A percentile compares a stretch with the other conserved stretches of the same genome.
phyloP scores from a whole-genome alignment of 805 yeast species.

The Wickerhamiella australiensis region DNA sequence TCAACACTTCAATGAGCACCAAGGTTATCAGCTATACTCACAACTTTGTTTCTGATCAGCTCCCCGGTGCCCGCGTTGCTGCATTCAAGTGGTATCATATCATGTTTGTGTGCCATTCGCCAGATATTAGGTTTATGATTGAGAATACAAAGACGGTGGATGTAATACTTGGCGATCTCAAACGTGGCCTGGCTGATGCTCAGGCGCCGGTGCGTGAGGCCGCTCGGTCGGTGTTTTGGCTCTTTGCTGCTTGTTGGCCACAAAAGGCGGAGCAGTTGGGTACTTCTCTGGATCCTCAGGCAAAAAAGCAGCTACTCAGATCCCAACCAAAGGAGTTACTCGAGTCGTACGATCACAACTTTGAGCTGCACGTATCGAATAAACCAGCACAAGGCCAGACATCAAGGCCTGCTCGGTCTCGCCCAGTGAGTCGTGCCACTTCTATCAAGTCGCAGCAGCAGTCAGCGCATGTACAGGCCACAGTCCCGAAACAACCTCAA shows the following conservation, averaged over 20 bases:
- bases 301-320: constrained; percentile 5
- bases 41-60: constrained; percentile 52
- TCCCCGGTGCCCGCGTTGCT: constrained; percentile 55
- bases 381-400: background rate
- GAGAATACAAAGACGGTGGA: constrained; percentile 7
- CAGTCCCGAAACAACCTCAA: background rate
- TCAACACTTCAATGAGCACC: constrained; percentile 42
- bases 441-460: no score
- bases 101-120: constrained; percentile 34
- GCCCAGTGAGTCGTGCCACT: background rate
- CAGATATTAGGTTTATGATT: constrained; percentile 1
- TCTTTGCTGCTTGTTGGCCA: constrained; percentile 44
- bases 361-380: constrained; percentile 6
- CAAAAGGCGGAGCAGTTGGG: constrained; percentile 35
- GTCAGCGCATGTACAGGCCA: no score
- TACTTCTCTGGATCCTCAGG: constrained; percentile 17
- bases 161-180: constrained; percentile 43
- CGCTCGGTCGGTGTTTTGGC: constrained; percentile 67
- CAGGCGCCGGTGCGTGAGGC: constrained; percentile 67
- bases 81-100: constrained; percentile 62
- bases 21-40: constrained; percentile 41
- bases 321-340: constrained; percentile 10
- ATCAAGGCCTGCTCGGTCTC: background rate
- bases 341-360: constrained; percentile 7
- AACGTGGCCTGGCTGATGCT: constrained; percentile 62